These are phyloP conservation scores for Boletus barrowsii DNA, from an alignment of 768 basidiomycete species.

Conservation along the genomic window DNA sequence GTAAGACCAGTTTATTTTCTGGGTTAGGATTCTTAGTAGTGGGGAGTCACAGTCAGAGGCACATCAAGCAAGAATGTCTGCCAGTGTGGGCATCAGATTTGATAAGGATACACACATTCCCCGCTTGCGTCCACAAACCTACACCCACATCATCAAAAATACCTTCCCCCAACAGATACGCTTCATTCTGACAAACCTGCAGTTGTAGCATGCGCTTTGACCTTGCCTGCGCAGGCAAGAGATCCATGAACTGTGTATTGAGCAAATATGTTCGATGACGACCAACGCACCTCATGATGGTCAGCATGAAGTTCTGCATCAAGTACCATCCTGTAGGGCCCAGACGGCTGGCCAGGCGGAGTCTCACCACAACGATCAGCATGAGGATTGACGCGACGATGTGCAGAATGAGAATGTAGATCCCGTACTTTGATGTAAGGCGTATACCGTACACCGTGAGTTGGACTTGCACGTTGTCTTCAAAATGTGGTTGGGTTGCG, in stretches of 20 bases:
- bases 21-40: conserved; percentile 29
- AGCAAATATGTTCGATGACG: not conserved
- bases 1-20: conserved; percentile 17
- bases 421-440: not conserved
- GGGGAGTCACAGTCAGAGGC: conserved; percentile 2
- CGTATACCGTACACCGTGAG: not conserved
- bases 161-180: accelerated
- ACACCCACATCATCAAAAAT: conserved; percentile 5
- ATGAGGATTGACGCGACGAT: conserved; percentile 9
- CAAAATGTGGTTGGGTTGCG: not conserved
- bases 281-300: conserved; percentile 47
- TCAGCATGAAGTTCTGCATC: too few relatives aligned
- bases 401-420: conserved; percentile 7
- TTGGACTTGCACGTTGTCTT: not conserved
- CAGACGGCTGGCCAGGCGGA: conserved; percentile 5
- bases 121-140: conserved; percentile 96
- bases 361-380: conserved; percentile 4
- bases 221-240: conserved; percentile 99
- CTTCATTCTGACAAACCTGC: conserved; percentile 55
- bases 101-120: conserved; percentile 74
- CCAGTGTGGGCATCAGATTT: conserved; percentile 42
- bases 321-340: too few relatives aligned
- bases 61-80: too few relatives aligned
- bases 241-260: conserved; percentile 86
- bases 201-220: conserved; percentile 97